Evolutionary conservation across 805 yeast genomes (phyloP).

Genomic region (Wickerhamomyces tratensis): DNA sequence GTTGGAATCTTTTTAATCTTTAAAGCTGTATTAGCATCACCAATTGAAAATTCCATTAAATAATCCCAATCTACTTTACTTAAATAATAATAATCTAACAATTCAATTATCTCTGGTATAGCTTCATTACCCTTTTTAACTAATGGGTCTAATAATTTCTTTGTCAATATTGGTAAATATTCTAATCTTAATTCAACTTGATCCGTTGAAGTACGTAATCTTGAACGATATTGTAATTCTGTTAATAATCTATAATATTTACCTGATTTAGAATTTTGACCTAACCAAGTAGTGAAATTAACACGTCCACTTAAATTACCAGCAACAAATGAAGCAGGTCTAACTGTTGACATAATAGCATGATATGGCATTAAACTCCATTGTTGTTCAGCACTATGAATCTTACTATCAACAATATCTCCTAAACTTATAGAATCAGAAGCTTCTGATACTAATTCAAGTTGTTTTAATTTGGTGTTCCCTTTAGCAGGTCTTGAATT

Average conservation of each 20-base stretch:
- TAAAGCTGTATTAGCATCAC: constrained; percentile 37
- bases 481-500: constrained; percentile 47
- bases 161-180: constrained; percentile 57
- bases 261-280: constrained; percentile 77
- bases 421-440: constrained; percentile 82
- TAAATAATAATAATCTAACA: constrained; percentile 77
- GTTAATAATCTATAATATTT: constrained; percentile 74
- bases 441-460: constrained; percentile 63
- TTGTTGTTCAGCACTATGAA: constrained; percentile 85
- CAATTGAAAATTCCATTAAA: constrained; percentile 76
- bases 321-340: constrained; percentile 66
- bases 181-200: constrained; percentile 66
- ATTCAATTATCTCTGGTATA: constrained; percentile 50
- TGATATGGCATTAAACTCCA: constrained; percentile 93
- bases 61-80: constrained; percentile 92
- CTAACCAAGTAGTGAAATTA: constrained; percentile 79
- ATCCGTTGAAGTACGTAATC: constrained; percentile 71
- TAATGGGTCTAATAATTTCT: constrained; percentile 51
- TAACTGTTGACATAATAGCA: constrained; percentile 76
- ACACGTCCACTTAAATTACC: constrained; percentile 64
- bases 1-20: constrained; percentile 59
- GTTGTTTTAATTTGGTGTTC: constrained; percentile 36
- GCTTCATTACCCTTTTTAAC: constrained; percentile 48
- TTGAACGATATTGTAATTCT: constrained; percentile 81
- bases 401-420: constrained; percentile 71